phyloP scores from a whole-genome alignment of 1,139 yeast genomes.

The Hyphopichia buzzinii region DNA sequence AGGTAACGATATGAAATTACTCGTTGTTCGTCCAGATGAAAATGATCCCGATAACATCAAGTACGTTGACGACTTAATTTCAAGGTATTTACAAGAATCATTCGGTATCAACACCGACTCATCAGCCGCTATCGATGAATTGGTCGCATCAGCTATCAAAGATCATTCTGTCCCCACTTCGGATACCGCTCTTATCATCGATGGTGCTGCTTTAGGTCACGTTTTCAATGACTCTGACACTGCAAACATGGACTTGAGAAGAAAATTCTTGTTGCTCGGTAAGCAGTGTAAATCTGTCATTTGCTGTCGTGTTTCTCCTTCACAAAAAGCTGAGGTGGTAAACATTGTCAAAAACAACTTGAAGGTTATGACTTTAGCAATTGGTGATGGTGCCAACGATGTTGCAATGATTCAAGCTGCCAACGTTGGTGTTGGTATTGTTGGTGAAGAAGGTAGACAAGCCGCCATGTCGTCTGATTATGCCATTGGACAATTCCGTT shows the following conservation, averaged over 20 bases:
- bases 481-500: slow-evolving; percentile 64
- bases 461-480: slow-evolving; percentile 69
- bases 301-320: slow-evolving; percentile 65
- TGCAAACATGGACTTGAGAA: slow-evolving; percentile 16
- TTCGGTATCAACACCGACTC: slow-evolving; percentile 31
- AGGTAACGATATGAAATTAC: slow-evolving; percentile 80
- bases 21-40: slow-evolving; percentile 57
- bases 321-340: slow-evolving; percentile 61
- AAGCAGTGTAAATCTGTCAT: slow-evolving; percentile 60
- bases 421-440: slow-evolving; percentile 64
- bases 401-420: slow-evolving; percentile 71
- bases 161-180: slow-evolving; percentile 53
- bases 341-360: slow-evolving; percentile 49
- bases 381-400: slow-evolving; percentile 69
- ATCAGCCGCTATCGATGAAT: slow-evolving; percentile 21
- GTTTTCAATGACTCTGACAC: slow-evolving; percentile 32
- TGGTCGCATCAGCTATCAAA: slow-evolving; percentile 38
- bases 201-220: slow-evolving; percentile 51
- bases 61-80: slow-evolving; percentile 33
- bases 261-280: slow-evolving; percentile 53
- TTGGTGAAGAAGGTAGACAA: slow-evolving; percentile 68
- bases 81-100: slow-evolving; percentile 38
- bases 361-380: slow-evolving; percentile 61
- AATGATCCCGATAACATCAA: slow-evolving; percentile 22
- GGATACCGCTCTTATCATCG: slow-evolving; percentile 50